Percentiles rank a stretch among this genome's conserved stretches.
Evolutionary conservation across 2,329 filamentous ascomycete genomes (phyloP).

Genomic region (Sporothrix variecibatus): DNA sequence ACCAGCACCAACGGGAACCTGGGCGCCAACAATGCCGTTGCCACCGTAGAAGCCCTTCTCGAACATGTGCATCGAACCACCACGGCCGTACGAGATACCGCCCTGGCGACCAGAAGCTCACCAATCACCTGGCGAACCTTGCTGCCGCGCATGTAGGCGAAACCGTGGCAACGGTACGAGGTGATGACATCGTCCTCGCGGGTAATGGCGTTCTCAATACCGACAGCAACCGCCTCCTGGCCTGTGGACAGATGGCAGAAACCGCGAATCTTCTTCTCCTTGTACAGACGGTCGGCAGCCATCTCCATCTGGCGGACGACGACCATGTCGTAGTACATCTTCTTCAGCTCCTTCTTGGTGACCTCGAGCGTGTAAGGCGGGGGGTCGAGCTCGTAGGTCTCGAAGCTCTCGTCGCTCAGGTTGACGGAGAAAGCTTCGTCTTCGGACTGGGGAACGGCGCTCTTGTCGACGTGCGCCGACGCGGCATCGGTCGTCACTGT

Average conservation of each 20-base stretch:
- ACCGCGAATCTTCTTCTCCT: slow-evolving; percentile 99
- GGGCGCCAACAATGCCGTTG: slow-evolving; percentile 98
- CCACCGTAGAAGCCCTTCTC: slow-evolving; percentile 96
- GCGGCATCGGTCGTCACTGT: slow-evolving; percentile 95
- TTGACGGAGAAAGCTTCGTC: slow-evolving; percentile 90
- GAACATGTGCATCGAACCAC: slow-evolving; percentile 99
- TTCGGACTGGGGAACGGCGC: slow-evolving; percentile 74
- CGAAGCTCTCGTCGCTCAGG: slow-evolving; percentile 97
- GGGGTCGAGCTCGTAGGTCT: slow-evolving; percentile 98
- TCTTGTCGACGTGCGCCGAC: slow-evolving; percentile 83
- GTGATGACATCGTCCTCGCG: slow-evolving; percentile 95
- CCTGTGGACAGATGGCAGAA: slow-evolving; percentile 99
- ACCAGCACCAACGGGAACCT: slow-evolving; percentile 95
- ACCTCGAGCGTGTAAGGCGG: slow-evolving; percentile 89
- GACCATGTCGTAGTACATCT: slow-evolving; percentile 99
- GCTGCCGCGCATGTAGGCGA: slow-evolving; percentile 93
- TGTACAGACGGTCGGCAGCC: slow-evolving; percentile 98
- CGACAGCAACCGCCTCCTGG: slow-evolving; percentile 94
- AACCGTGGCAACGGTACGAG: slow-evolving; percentile 98
- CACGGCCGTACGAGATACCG: slow-evolving; percentile 98
- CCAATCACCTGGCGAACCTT: slow-evolving; percentile 91
- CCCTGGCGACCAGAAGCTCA: slow-evolving; percentile 89
- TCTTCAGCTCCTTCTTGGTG: slow-evolving; percentile 96
- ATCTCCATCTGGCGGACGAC: slow-evolving; percentile 97
- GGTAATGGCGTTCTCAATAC: slow-evolving; percentile 94